A percentile compares a stretch with the other conserved stretches of the same genome.
Conservation (phyloP, 2,329 filamentous ascomycete species). For the Cercospora nicotianae region DNA sequence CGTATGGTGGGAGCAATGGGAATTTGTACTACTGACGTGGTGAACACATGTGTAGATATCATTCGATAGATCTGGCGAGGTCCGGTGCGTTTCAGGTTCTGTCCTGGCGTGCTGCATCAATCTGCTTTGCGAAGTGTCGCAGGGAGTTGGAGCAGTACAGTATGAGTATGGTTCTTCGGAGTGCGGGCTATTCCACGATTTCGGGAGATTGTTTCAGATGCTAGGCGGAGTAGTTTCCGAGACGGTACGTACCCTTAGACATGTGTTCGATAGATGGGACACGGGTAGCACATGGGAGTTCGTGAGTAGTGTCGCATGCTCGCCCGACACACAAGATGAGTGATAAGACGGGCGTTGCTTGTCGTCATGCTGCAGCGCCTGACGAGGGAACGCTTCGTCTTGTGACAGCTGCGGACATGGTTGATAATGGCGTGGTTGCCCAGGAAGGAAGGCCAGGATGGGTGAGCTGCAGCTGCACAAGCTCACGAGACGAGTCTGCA, state of each 20-base stretch:
- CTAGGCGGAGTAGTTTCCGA: background rate
- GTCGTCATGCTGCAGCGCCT: background rate
- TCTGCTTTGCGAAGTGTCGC: background rate
- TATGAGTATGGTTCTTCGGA: background rate
- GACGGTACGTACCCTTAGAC: background rate
- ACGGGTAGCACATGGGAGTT: background rate
- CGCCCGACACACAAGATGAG: no score
- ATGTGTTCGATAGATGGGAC: background rate
- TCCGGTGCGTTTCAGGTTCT: slow-evolving; percentile 1
- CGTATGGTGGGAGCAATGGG: background rate
- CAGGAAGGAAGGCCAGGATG: background rate
- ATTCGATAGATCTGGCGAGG: slow-evolving; percentile 1
- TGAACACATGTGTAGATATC: background rate
- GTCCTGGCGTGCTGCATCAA: slow-evolving; percentile 14
- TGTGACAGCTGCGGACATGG: background rate
- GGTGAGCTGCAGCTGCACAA: background rate
- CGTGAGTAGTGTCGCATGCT: background rate
- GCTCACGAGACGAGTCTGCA: slow-evolving; percentile 7
- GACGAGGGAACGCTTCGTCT: background rate
- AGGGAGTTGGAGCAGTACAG: slow-evolving; percentile 13
- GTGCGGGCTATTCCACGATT: background rate
- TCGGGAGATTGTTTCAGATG: background rate
- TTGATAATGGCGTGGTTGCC: background rate
- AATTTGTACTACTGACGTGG: background rate
- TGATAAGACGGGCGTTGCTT: background rate